Conservation (phyloP, 2,329 filamentous ascomycete genomes). For the Sphaceloma murrayae region DNA sequence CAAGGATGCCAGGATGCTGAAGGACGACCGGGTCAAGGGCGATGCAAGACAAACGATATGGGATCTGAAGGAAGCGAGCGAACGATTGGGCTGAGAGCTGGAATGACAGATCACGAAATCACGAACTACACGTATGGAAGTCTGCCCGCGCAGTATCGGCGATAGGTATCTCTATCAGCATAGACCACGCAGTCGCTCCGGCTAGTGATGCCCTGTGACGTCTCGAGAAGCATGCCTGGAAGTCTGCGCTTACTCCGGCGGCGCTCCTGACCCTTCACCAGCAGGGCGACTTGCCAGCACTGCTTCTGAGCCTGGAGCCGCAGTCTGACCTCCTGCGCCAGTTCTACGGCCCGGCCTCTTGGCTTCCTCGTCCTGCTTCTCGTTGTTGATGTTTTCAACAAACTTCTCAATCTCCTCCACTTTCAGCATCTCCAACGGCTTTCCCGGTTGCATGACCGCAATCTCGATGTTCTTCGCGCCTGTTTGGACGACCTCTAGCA, state of each 20-base stretch:
- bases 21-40: conserved; percentile 66
- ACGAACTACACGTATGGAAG: neutral
- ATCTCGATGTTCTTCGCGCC: conserved; percentile 99
- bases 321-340: conserved; percentile 22
- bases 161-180: too few species aligned
- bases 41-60: conserved; percentile 59
- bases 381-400: conserved; percentile 97
- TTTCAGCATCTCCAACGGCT: conserved; percentile 83
- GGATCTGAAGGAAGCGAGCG: conserved; percentile 62
- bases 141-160: too few species aligned
- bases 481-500: conserved; percentile 95
- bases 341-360: conserved; percentile 74
- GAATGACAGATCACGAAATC: neutral
- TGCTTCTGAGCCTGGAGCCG: conserved; percentile 25
- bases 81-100: conserved; percentile 59
- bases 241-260: conserved; percentile 22
- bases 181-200: too few species aligned
- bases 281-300: conserved; percentile 29
- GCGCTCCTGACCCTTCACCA: conserved; percentile 24
- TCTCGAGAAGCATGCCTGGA: neutral
- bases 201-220: too few species aligned
- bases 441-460: conserved; percentile 90
- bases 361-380: conserved; percentile 97
- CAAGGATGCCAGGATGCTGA: conserved; percentile 79
- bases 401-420: conserved; percentile 94